A percentile compares a stretch with the other conserved stretches of the same genome.
These are phyloP conservation scores for Lenwebbia sp. DNA, from an alignment of 345 rosid species.

Conservation along the genomic window DNA sequence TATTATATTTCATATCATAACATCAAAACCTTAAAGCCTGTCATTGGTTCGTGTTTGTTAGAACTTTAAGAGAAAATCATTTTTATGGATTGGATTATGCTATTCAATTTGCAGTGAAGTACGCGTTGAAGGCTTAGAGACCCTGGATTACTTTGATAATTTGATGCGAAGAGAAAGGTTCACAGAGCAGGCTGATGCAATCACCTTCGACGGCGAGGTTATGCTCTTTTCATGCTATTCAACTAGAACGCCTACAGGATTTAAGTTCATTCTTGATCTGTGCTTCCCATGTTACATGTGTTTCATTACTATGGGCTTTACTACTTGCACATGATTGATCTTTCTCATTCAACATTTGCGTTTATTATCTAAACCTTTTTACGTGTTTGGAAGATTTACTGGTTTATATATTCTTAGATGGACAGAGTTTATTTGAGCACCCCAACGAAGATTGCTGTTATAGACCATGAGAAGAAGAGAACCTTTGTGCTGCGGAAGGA, in stretches of 20 bases:
- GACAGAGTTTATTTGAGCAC: conserved; percentile 88
- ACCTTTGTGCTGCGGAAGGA: conserved; percentile 77
- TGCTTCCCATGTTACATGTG: not conserved
- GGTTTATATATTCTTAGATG: conserved; percentile 18
- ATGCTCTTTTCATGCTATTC: not conserved
- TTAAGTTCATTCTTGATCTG: not conserved
- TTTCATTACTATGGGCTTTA: not conserved
- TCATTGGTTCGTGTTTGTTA: not conserved
- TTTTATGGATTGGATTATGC: conserved; percentile 5
- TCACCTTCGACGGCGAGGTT: conserved; percentile 93
- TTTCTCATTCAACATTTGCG: not conserved
- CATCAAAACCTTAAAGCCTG: not conserved
- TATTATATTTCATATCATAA: not conserved
- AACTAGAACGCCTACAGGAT: not conserved
- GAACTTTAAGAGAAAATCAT: not conserved
- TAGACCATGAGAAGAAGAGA: conserved; percentile 94
- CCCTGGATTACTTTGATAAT: conserved; percentile 87
- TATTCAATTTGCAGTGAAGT: conserved; percentile 72
- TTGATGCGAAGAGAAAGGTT: conserved; percentile 50
- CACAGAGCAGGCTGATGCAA: conserved; percentile 98
- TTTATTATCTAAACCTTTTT: not conserved
- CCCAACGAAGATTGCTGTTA: conserved; percentile 83
- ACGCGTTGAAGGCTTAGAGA: conserved; percentile 96
- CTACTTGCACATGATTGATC: not conserved
- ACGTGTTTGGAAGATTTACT: not conserved